Evolutionary conservation across 2,329 filamentous ascomycete species (phyloP), one percentile per base, ranked within the genome.

Genomic region (Xylariales sp.): DNA sequence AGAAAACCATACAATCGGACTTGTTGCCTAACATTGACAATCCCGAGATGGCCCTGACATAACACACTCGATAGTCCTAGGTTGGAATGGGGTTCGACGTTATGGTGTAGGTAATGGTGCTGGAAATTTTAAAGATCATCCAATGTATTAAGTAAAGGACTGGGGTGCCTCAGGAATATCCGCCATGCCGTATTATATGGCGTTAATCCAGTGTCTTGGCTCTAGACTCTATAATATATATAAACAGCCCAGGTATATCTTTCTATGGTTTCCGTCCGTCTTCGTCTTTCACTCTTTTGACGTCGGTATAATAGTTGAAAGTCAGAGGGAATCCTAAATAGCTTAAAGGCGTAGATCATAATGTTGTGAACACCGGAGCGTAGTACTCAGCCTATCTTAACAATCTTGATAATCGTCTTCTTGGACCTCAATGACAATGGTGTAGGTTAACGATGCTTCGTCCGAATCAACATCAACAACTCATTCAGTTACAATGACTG

Each of bases 401-500:
- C 66, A 23, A 43, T 59, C 39, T 54, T 68, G 39, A 32, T 68
- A 6, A 65, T 65, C 3, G 36, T 65, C 34, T 68, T 68, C 32
- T 5, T 65, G 23, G 39, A 62, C 3, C 62, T 68, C 48, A 68
- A 68, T 16, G 62, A 57, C 6, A 53, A 65, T 41, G 54, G 66
- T 5, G 66, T 68, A 12, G 46, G 56, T 4, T 43, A 65, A 54
- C 66, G 66, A 58, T 65, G 62, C 39, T 65, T 65, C 23, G 62
- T 65, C 18, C 62, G 66, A 53, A 41, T 65, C 28, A 9, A 14
- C 14, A 41, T 68, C 62, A 68, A 65, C 34, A 62, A 68, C 12
- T 65, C 65, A 32, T 68, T 68, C 45, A 65, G 65, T 23, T 68
- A 68, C 28, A 62, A 68, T 53, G 65, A 68, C 18, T 68, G 62